Evolutionary conservation across 805 yeast genomes (phyloP).

Genomic region (Pichia gijzeniarum): DNA sequence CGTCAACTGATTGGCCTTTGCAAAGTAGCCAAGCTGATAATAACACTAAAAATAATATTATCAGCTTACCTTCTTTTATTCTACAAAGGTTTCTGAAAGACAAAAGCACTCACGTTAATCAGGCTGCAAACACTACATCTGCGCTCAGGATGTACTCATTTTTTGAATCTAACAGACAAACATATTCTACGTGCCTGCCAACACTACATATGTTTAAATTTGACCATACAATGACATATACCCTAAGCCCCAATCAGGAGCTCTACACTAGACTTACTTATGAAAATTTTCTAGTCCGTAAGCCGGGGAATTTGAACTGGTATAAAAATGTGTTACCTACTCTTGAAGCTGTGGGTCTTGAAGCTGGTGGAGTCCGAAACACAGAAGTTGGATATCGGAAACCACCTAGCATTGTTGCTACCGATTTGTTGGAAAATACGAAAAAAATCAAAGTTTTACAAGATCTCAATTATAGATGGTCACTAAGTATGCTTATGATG

Average conservation of each 20-base stretch:
- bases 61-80: too few relatives aligned
- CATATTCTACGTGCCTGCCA: background rate
- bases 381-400: background rate
- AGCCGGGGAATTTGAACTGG: conserved; percentile 1
- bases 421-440: too few relatives aligned
- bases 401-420: background rate
- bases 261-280: background rate
- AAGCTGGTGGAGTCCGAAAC: background rate
- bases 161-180: background rate
- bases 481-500: background rate
- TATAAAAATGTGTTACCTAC: conserved; percentile 1
- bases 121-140: background rate
- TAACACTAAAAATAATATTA: too few relatives aligned
- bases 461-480: conserved; percentile 2
- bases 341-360: background rate
- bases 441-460: too few relatives aligned
- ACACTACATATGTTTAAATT: conserved; percentile 8
- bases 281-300: background rate
- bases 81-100: background rate
- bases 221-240: conserved; percentile 2
- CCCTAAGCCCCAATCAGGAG: conserved; percentile 2
- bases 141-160: background rate
- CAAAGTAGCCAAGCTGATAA: too few relatives aligned
- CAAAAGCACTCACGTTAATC: background rate
- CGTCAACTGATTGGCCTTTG: too few relatives aligned